Conservation (phyloP, 2,329 filamentous ascomycete species). For the Cladophialophora bantiana region DNA sequence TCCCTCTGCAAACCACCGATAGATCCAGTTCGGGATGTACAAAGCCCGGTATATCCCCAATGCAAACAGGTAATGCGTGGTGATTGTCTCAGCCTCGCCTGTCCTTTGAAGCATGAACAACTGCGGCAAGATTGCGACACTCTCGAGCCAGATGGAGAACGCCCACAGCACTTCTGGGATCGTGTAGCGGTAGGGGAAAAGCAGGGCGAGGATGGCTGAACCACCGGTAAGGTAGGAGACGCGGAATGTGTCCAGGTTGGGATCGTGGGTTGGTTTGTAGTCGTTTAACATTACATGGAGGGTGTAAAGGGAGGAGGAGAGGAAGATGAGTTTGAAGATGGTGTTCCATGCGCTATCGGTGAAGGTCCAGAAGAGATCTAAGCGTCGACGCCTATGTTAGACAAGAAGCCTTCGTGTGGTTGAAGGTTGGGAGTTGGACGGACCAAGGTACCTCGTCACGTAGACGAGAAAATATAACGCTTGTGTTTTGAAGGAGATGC, state of each 20-base stretch:
- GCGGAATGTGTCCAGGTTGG: constrained; percentile 95
- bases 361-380: constrained; percentile 85
- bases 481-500: constrained; percentile 99
- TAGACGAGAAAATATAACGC: constrained; percentile 94
- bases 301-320: constrained; percentile 87
- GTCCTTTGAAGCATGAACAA: constrained; percentile 98
- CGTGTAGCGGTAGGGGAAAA: constrained; percentile 87
- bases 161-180: constrained; percentile 87
- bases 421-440: constrained; percentile 26
- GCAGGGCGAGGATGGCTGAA: constrained; percentile 76
- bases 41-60: constrained; percentile 88
- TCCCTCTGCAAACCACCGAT: constrained; percentile 79
- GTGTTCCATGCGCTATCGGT: constrained; percentile 89
- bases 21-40: constrained; percentile 99
- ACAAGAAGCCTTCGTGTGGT: constrained; percentile 12
- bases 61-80: constrained; percentile 95
- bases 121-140: constrained; percentile 94
- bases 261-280: constrained; percentile 97
- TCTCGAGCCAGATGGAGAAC: constrained; percentile 97
- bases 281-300: constrained; percentile 98
- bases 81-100: constrained; percentile 98
- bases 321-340: constrained; percentile 94
- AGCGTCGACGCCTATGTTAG: neutral
- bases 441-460: constrained; percentile 87
- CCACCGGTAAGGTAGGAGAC: constrained; percentile 87